Conservation (phyloP, 495 filamentous ascomycete species). For the Penicillium odoratum region DNA sequence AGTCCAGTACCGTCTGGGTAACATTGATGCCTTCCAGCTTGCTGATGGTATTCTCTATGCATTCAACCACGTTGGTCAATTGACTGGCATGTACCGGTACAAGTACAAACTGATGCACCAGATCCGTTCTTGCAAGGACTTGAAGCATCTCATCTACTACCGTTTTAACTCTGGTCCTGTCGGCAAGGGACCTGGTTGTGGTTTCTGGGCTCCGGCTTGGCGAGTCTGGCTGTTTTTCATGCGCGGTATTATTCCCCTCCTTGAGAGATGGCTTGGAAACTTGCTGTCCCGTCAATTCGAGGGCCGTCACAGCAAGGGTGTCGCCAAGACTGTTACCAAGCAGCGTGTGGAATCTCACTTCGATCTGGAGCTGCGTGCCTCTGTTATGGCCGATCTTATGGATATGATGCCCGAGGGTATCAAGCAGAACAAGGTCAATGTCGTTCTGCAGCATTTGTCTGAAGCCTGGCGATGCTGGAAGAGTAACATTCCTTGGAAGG, state of each 20-base stretch:
- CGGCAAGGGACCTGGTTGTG: constrained; percentile 96
- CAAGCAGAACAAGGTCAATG: constrained; percentile 99
- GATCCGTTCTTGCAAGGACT: constrained; percentile 97
- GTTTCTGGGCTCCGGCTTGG: constrained; percentile 99
- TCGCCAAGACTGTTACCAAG: constrained; percentile 99
- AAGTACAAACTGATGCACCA: constrained; percentile 99
- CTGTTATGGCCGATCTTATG: constrained; percentile 98
- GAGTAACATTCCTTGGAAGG: constrained; percentile 99
- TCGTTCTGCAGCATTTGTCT: constrained; percentile 93
- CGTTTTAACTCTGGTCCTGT: constrained; percentile 98
- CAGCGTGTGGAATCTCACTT: constrained; percentile 99
- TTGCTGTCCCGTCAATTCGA: constrained; percentile 96
- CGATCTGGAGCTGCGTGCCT: constrained; percentile 94
- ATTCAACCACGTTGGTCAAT: constrained; percentile 98
- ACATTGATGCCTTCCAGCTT: constrained; percentile 98
- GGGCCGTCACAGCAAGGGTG: constrained; percentile 97
- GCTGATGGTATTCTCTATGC: constrained; percentile 98
- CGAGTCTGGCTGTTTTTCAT: constrained; percentile 99
- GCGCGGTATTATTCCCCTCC: constrained; percentile 94
- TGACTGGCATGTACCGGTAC: constrained; percentile 99
- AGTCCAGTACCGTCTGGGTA: constrained; percentile 95
- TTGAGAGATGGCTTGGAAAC: constrained; percentile 98
- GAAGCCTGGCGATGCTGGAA: constrained; percentile 99
- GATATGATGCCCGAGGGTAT: constrained; percentile 99
- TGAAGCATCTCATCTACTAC: constrained; percentile 99